Conservation (phyloP, 306 rosid species). For the Oemleria cerasiformis region DNA sequence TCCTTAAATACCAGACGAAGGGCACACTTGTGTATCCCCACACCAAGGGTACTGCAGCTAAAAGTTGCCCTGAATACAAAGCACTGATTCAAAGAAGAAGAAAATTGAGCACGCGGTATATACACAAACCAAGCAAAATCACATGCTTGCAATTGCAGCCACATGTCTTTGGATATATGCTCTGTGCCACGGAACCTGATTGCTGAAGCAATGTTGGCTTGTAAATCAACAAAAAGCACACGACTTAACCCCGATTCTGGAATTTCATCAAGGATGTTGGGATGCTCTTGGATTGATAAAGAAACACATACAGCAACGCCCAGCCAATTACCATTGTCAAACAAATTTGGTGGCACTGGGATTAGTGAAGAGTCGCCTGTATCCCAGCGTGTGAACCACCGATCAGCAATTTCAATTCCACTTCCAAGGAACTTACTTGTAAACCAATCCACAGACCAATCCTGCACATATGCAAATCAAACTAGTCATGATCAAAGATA, state of each 20-base stretch:
- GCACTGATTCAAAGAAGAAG: background rate
- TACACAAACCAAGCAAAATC: background rate
- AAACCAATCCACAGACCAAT: background rate
- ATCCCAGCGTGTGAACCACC: background rate
- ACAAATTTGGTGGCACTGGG: background rate
- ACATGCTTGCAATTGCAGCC: background rate
- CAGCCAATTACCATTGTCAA: constrained; percentile 3
- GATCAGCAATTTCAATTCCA: background rate
- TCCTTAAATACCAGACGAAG: background rate
- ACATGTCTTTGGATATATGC: background rate
- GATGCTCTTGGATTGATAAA: background rate
- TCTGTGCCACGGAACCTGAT: too few relatives aligned
- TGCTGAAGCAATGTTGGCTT: background rate
- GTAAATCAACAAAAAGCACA: background rate
- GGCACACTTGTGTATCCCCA: background rate
- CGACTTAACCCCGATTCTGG: background rate
- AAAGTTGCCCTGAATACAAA: background rate
- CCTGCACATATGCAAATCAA: background rate
- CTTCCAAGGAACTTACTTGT: background rate
- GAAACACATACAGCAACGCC: constrained; percentile 6
- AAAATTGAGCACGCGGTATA: background rate
- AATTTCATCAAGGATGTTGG: background rate
- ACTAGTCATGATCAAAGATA: background rate
- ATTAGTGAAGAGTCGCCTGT: background rate
- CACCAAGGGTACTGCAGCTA: background rate